Base-by-base conservation (phyloP, 2,329 filamentous ascomycete species). In the Aspergillus eucalypticola region DNA sequence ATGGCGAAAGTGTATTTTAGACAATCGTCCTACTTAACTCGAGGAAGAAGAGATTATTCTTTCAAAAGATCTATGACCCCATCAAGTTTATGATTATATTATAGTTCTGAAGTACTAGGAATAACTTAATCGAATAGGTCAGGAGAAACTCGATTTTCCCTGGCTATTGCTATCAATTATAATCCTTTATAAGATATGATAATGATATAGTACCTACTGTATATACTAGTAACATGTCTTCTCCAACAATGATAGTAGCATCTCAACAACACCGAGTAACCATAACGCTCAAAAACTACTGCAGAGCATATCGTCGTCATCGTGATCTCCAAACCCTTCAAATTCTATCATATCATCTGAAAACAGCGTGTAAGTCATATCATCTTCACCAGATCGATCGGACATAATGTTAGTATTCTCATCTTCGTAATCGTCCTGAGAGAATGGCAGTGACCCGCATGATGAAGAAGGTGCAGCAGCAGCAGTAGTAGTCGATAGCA, bases 291-390 rank as follows among this genome's bases (percentile, higher is more conserved):
- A 55, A 11, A 41, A 25, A 6, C 58, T 8, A 19, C 58, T 46
- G 25, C 61, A 62, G 10, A 65, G 19, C 51, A 60, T 64, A 60
- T 62, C 39, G 27, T 51, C 41, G 2, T 51, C 39, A 5, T 48
- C 41, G 4, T 51, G 15, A 54, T 46, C 38, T 10, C 21, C 38
- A 21, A 10, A 32, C 21, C 32, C 6, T 4, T n/a, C 10, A 38
- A 25, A 7, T 5, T 35, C 11, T 23, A 29, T 11, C 6, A 38
- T 19, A 23, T 39, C 21, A 51, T 13, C 8, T 15, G 50, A 49
- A 53, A 35, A n/a, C 21, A 46, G 41, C 5, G 29, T 38, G 44
- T 44, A 23, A 29, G 13, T 55, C 17, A 38, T 10, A 11, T 41
- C 5, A 10, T 56, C 23, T 15, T 50, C 56, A 15, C 38, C 50